These are phyloP conservation scores for Quercus lobata DNA, from an alignment of 331 rosid genomes.

Conservation along the genomic window DNA sequence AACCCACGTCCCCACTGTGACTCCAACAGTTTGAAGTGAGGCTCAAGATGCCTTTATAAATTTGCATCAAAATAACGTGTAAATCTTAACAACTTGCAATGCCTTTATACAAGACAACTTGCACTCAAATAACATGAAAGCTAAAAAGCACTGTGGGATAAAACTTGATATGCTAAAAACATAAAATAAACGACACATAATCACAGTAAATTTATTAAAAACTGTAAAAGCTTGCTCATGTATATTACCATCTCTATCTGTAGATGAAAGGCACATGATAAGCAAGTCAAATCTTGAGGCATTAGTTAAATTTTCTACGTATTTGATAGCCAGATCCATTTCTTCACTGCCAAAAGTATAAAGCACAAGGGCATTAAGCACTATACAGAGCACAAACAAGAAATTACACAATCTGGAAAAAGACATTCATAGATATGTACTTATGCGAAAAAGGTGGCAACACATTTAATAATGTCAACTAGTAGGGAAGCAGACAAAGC, in stretches of 20 bases:
- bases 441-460: conserved; percentile 72
- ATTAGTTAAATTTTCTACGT: conserved; percentile 61
- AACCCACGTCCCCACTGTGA: not conserved
- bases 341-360: conserved; percentile 64
- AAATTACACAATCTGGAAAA: not conserved
- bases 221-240: not conserved
- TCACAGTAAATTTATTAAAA: not conserved
- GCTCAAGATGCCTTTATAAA: not conserved
- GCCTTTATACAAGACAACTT: not conserved
- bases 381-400: not conserved
- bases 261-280: conserved; percentile 63
- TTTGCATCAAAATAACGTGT: not conserved
- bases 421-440: conserved; percentile 13
- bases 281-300: conserved; percentile 73
- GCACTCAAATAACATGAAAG: too few species aligned
- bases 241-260: conserved; percentile 57
- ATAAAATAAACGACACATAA: not conserved
- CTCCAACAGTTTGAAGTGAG: not conserved
- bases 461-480: conserved; percentile 73
- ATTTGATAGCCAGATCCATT: conserved; percentile 54
- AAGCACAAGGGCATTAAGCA: not conserved
- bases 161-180: not conserved
- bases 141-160: too few species aligned
- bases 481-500: conserved; percentile 69
- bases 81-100: not conserved